These are phyloP conservation scores for Pseudogymnoascus sp. DNA, from an alignment of 2,329 filamentous ascomycete species.

Conservation along the genomic window DNA sequence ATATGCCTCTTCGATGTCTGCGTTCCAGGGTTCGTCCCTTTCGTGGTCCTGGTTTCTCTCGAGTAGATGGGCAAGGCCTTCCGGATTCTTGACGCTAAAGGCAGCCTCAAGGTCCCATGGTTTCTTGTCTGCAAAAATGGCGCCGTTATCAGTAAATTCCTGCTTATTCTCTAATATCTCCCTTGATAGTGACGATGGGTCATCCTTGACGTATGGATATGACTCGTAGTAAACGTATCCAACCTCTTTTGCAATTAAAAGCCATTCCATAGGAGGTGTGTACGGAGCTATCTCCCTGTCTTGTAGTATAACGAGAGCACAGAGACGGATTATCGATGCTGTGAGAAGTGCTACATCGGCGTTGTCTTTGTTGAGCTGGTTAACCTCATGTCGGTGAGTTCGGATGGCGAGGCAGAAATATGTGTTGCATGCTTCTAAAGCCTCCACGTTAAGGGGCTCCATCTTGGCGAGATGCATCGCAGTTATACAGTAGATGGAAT, in stretches of 20 bases:
- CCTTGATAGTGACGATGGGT: constrained; percentile 12
- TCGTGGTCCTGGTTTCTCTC: constrained; percentile 13
- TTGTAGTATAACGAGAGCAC: constrained; percentile 18
- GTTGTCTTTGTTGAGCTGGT: constrained; percentile 13
- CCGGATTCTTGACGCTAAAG: not conserved
- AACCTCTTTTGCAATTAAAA: constrained; percentile 15
- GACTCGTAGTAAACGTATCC: constrained; percentile 14
- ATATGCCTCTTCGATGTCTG: constrained; percentile 16
- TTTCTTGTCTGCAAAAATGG: constrained; percentile 15
- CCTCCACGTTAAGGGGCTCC: constrained; percentile 14
- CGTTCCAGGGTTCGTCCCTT: constrained; percentile 17
- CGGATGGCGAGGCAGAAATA: constrained; percentile 18
- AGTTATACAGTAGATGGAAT: constrained; percentile 18
- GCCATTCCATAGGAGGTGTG: constrained; percentile 17
- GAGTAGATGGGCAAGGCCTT: not conserved
- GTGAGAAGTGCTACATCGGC: constrained; percentile 20
- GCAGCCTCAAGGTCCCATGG: constrained; percentile 10
- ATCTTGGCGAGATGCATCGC: constrained; percentile 18
- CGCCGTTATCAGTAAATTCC: constrained; percentile 4
- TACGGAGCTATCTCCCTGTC: constrained; percentile 15
- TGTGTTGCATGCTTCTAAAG: constrained; percentile 13
- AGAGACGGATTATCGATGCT: constrained; percentile 14
- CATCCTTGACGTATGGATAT: constrained; percentile 15
- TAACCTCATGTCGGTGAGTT: constrained; percentile 17
- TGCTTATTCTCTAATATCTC: constrained; percentile 12